Conservation (phyloP, 495 filamentous ascomycete genomes). For the Lepidopterella palustris region DNA sequence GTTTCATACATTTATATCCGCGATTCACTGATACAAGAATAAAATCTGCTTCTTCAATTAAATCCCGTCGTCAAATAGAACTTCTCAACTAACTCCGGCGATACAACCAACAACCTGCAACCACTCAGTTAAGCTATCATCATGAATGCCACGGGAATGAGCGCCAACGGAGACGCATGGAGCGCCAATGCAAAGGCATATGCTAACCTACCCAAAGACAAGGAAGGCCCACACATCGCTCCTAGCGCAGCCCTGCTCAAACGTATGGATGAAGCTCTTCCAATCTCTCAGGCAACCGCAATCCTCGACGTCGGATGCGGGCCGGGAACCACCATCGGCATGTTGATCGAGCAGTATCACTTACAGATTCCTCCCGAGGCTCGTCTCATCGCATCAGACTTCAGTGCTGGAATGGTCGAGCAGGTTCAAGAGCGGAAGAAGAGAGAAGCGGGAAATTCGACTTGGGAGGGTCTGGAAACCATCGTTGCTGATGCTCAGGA, state of each 20-base stretch:
- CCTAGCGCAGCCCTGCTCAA: not conserved
- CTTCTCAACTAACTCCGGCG: too few species aligned
- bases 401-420: not conserved
- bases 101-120: too few species aligned
- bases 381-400: not conserved
- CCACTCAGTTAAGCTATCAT: too few species aligned
- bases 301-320: not conserved
- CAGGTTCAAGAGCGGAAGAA: not conserved
- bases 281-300: not conserved
- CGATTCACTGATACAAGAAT: too few species aligned
- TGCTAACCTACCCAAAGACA: not conserved
- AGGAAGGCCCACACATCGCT: not conserved
- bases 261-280: not conserved
- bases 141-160: too few species aligned
- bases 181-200: not conserved
- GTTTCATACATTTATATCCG: too few species aligned
- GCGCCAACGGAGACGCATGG: not conserved
- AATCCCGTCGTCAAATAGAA: too few species aligned
- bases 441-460: not conserved
- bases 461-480: not conserved
- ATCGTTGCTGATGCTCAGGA: not conserved
- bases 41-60: too few species aligned
- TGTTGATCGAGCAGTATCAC: not conserved
- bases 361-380: not conserved
- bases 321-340: slow-evolving; percentile 1